These are phyloP conservation scores for Cercospora nicotianae DNA, from an alignment of 2,329 filamentous ascomycete species.

Conservation along the genomic window DNA sequence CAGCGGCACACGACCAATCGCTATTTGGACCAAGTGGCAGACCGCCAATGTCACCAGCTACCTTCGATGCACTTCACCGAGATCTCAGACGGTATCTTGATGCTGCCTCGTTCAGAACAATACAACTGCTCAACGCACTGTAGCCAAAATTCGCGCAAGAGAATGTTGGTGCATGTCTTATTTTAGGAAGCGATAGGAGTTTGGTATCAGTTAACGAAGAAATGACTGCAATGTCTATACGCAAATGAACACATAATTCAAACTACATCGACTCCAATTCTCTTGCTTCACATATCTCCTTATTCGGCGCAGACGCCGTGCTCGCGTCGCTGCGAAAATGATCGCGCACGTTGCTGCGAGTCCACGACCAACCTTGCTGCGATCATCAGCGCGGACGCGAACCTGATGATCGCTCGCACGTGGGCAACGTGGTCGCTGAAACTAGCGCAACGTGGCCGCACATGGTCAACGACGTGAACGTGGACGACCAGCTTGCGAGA, in stretches of 20 bases:
- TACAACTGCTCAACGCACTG: background rate
- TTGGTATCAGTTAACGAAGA: background rate
- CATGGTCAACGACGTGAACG: background rate
- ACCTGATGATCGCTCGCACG: background rate
- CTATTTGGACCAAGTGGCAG: background rate
- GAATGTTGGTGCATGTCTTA: background rate
- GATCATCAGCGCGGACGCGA: background rate
- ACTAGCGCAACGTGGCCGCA: background rate
- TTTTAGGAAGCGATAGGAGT: background rate
- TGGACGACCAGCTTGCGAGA: background rate
- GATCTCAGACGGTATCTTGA: background rate
- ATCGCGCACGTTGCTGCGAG: background rate
- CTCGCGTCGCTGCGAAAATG: background rate
- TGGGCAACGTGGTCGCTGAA: background rate
- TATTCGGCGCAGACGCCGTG: background rate
- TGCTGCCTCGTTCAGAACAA: background rate
- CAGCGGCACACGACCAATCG: background rate
- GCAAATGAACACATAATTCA: background rate
- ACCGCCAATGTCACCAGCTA: background rate
- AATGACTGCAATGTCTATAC: background rate
- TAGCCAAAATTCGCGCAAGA: background rate
- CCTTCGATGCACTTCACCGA: background rate
- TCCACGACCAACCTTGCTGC: background rate
- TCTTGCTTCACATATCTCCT: background rate
- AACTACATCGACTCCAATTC: background rate